Evolutionary conservation across 2,329 filamentous ascomycete genomes (phyloP), one percentile per base, ranked within the genome.

Genomic region (Cladophialophora yegresii): DNA sequence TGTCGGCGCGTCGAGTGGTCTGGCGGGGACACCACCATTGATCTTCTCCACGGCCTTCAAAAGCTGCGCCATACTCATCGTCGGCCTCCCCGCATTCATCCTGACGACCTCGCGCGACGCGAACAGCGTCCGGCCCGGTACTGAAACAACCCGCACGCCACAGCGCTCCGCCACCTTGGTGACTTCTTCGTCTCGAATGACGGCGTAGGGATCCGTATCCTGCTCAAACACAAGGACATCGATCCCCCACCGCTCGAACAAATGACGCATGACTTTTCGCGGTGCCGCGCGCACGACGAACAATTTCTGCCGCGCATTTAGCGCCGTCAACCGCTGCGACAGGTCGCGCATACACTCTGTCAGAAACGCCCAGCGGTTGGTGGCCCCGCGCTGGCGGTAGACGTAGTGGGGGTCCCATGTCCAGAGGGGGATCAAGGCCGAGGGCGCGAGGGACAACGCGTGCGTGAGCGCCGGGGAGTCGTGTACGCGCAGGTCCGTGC

Each of bases 321-420:
- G 77, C 62, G 84, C 85, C 20, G 83, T 85, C 72, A 92, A 87
- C n/a, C 58, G 53, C 6, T 78, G 74, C 0, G 88, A 91, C 4
- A 92, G 80, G 72, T 91, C 87, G 69, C 82, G 84, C 72, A 92
- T 89, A 71, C 89, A 91, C 73, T 92, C 89, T 51, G 69, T 86
- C 79, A 91, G 76, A 72, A 88, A 92, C 71, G 90, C 87, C 87
- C 89, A 92, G 69, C 90, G 81, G 71, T 93, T 93, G 8, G 85
- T 79, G 0, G 88, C 88, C 4, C 88, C 89, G 63, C 89, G 83
- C 0, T 87, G 85, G 33, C 83, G 83, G 73, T 91, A 92, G 28
- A 92, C 88, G 73, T 92, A 92, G 74, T 92, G 88, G 62, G 89
- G 89, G 73, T 92, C 89, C 88, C 89, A 93, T 1, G 87, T 91